phyloP scores from a whole-genome alignment of 2,329 filamentous ascomycete species.

The Arthroderma sp. region DNA sequence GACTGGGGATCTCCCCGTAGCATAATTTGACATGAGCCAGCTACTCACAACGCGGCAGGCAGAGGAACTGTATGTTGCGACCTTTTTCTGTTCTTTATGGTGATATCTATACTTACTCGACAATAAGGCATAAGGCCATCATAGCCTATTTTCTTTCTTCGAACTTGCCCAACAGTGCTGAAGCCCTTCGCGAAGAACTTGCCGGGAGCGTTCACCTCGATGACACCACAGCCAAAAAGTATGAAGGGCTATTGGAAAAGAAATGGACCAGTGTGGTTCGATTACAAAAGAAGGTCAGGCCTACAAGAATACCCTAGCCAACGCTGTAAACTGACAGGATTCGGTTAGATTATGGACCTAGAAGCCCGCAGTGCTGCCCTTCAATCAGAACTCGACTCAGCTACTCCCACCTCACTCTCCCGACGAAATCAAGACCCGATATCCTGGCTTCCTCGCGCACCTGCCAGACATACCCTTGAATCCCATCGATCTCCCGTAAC shows the following conservation, averaged over 20 bases:
- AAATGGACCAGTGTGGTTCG: conserved; percentile 96
- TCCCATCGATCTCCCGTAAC: conserved; percentile 72
- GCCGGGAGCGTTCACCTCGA: conserved; percentile 54
- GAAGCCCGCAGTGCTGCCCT: conserved; percentile 60
- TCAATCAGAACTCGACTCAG: conserved; percentile 72
- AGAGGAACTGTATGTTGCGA: conserved; percentile 32
- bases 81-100: neutral
- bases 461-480: conserved; percentile 68
- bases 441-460: conserved; percentile 74
- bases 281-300: conserved; percentile 76
- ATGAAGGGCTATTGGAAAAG: conserved; percentile 87
- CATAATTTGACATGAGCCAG: conserved; percentile 46
- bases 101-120: conserved; percentile 8
- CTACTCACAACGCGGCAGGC: conserved; percentile 68
- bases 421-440: conserved; percentile 70
- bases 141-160: conserved; percentile 73
- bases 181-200: conserved; percentile 64
- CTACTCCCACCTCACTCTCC: conserved; percentile 65
- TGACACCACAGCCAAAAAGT: conserved; percentile 68
- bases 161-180: conserved; percentile 56
- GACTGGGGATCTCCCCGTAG: too few species aligned
- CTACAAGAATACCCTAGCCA: neutral
- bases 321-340: neutral
- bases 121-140: conserved; percentile 75
- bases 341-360: conserved; percentile 71